Evolutionary conservation across 306 rosid genomes (phyloP).

Genomic region (Prunus armeniaca): DNA sequence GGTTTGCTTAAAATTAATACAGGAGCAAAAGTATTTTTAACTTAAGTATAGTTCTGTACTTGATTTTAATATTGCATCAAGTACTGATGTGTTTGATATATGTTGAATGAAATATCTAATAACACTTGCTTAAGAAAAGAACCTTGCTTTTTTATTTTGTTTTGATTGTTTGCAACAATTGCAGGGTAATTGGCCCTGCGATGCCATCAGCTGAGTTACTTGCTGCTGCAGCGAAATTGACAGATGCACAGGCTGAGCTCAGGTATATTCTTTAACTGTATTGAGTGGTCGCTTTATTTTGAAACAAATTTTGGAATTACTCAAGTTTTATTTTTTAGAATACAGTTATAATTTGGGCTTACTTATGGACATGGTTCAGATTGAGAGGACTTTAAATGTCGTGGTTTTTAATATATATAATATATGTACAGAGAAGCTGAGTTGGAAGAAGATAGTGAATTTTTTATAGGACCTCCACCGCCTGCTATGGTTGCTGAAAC

Average conservation of each 20-base stretch:
- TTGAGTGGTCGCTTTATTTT: background rate
- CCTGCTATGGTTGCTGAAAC: constrained; percentile 85
- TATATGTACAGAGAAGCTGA: constrained; percentile 57
- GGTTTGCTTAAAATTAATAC: background rate
- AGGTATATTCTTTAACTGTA: constrained; percentile 34
- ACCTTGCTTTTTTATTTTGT: background rate
- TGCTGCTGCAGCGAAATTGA: constrained; percentile 93
- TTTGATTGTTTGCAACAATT: constrained; percentile 24
- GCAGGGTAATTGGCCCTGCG: constrained; percentile 82
- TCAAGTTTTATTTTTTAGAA: background rate
- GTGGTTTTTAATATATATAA: constrained; percentile 16
- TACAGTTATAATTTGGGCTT: background rate
- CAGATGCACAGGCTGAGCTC: constrained; percentile 84
- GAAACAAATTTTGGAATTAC: background rate
- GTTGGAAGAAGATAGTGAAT: constrained; percentile 62
- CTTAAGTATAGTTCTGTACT: background rate
- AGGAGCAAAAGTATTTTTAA: background rate
- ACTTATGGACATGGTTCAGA: background rate
- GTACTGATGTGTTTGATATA: background rate
- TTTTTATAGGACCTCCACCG: constrained; percentile 85
- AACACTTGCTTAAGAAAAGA: background rate
- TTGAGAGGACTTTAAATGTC: background rate
- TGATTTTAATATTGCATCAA: background rate
- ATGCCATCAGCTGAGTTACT: constrained; percentile 96
- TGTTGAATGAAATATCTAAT: background rate